Evolutionary conservation across 2,329 filamentous ascomycete genomes (phyloP), one percentile per base, ranked within the genome.

Genomic region (Chaetomium sp.): DNA sequence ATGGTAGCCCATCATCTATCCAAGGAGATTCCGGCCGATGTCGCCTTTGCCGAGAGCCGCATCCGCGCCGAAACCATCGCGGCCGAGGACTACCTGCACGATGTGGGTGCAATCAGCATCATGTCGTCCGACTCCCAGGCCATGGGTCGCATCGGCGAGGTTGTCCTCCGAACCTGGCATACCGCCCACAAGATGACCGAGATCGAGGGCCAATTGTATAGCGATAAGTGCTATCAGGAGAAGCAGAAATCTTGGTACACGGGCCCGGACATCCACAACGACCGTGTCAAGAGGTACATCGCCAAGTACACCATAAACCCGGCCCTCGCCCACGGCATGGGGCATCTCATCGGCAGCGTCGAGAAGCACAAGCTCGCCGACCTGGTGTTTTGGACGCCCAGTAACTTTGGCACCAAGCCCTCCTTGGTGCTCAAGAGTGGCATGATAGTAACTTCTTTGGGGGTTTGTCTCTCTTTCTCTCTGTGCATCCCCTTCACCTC

Each of bases 221-320:
- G 29, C 29, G 29, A 31, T 31, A 31, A 31, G 29, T 31, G 29
- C 29, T 31, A 31, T 31, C 29, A 31, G 29, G 29, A 31, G 29
- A 31, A 8, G 29, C 29, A n/a, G n/a, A n/a, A 31, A 31, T 31
- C 29, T 31, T 31, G 29, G 29, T 31, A 31, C 29, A 31, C 29
- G 29, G 29, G 85, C 23, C 89, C 90, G 0, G 89, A 82, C 13
- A 92, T 90, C 0, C 94, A 98, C 74, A 98, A 98, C 76, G 93
- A 92, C 79, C 83, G 94, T 47, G 94, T 96, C 7, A 97, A 96
- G 81, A 80, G 94, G 29, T 98, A 98, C 75, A 83, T 98, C 54
- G 92, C 89, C 80, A 98, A 98, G 80, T 97, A 97, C 77, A 98
- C 94, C 23, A 88, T 98, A 79, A 98, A 98, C 78, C 92, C 94